phyloP scores from a whole-genome alignment of 495 filamentous ascomycete species.

The Hypoxylon intermedium region DNA sequence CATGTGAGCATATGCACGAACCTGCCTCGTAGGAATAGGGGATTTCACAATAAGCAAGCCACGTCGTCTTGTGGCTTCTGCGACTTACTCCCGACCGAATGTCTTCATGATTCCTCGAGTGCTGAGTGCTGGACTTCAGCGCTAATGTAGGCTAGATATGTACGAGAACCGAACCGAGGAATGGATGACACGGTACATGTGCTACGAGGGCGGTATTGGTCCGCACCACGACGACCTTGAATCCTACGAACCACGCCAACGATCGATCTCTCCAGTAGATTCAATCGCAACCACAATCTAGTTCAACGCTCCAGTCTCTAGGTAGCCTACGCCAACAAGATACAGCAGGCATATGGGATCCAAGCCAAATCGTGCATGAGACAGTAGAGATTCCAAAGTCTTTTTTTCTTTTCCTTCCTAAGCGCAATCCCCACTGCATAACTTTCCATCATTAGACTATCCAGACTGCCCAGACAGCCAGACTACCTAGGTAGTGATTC shows the following conservation, averaged over 20 bases:
- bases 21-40: too few relatives aligned
- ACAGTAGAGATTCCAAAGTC: too few relatives aligned
- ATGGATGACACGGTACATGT: constrained; percentile 38
- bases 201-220: constrained; percentile 29
- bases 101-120: constrained; percentile 20
- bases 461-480: too few relatives aligned
- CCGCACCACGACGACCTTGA: constrained; percentile 22
- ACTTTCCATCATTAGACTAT: not conserved
- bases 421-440: not conserved
- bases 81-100: constrained; percentile 19
- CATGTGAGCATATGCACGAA: too few relatives aligned
- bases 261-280: constrained; percentile 33
- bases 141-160: constrained; percentile 31
- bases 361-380: too few relatives aligned
- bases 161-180: constrained; percentile 30
- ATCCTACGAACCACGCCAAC: constrained; percentile 36
- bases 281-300: constrained; percentile 22
- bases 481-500: too few relatives aligned
- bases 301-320: too few relatives aligned
- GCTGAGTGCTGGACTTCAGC: constrained; percentile 20
- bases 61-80: constrained; percentile 2
- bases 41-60: not conserved
- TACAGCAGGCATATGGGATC: too few relatives aligned
- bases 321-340: too few relatives aligned
- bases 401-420: too few relatives aligned